These are phyloP conservation scores for Lachnellula willkommii DNA, from an alignment of 2,329 filamentous ascomycete species.

Conservation along the genomic window DNA sequence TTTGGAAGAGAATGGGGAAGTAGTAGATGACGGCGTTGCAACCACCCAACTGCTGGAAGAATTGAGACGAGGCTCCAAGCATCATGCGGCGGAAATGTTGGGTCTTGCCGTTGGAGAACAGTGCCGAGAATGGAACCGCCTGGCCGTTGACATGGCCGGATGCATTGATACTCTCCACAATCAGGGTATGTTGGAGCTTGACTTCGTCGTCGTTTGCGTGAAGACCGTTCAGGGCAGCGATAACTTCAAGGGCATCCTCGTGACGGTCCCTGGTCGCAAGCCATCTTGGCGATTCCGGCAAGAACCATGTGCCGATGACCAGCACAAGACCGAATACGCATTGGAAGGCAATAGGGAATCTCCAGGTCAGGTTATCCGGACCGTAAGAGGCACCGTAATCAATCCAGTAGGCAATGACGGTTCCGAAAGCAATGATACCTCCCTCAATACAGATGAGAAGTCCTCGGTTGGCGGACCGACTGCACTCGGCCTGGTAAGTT, in stretches of 20 bases:
- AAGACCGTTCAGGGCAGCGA: slow-evolving; percentile 83
- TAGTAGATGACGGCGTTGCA: slow-evolving; percentile 44
- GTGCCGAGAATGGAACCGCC: slow-evolving; percentile 33
- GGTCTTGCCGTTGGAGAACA: slow-evolving; percentile 48
- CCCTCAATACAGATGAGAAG: slow-evolving; percentile 49
- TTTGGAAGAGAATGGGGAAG: slow-evolving; percentile 47
- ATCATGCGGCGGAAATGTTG: slow-evolving; percentile 51
- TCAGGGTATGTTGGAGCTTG: slow-evolving; percentile 30
- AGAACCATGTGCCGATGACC: slow-evolving; percentile 76
- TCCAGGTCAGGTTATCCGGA: slow-evolving; percentile 78
- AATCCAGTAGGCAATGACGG: slow-evolving; percentile 95
- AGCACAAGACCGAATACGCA: slow-evolving; percentile 85
- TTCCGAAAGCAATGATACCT: slow-evolving; percentile 50
- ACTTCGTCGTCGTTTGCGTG: slow-evolving; percentile 41
- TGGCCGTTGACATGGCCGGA: slow-evolving; percentile 27
- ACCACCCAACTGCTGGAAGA: slow-evolving; percentile 48
- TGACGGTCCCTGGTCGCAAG: slow-evolving; percentile 93
- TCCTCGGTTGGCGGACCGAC: slow-evolving; percentile 39
- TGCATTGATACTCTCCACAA: slow-evolving; percentile 35
- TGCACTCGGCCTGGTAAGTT: slow-evolving; percentile 61
- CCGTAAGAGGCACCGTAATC: slow-evolving; percentile 95
- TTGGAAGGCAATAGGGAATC: slow-evolving; percentile 83
- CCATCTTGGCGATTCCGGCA: slow-evolving; percentile 96
- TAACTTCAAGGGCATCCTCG: slow-evolving; percentile 94
- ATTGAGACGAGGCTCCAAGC: slow-evolving; percentile 45